Evolutionary conservation across 2,329 filamentous ascomycete genomes (phyloP).

Genomic region (Daldinia sp.): DNA sequence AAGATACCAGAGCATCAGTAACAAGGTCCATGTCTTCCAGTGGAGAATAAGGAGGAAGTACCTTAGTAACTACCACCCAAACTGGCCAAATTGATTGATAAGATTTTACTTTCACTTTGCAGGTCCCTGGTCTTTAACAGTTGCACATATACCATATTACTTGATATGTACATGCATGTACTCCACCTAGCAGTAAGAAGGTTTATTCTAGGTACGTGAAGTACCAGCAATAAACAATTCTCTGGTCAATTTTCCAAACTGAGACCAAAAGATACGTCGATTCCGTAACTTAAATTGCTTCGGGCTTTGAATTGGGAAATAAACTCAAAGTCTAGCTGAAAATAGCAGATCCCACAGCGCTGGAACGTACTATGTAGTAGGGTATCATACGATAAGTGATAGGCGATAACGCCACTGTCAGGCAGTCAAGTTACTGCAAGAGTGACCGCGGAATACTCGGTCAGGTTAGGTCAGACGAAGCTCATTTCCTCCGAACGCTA

Average conservation of each 20-base stretch:
- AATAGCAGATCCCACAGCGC: conserved; percentile 26
- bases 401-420: conserved; percentile 49
- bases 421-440: conserved; percentile 37
- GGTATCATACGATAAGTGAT: conserved; percentile 42
- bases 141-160: conserved; percentile 2
- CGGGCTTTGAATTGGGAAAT: conserved; percentile 12
- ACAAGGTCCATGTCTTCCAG: not conserved
- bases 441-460: conserved; percentile 36
- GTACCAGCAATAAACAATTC: not conserved
- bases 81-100: conserved; percentile 6
- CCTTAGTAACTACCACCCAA: not conserved
- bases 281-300: conserved; percentile 26
- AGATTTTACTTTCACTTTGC: not conserved
- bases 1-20: conserved; percentile 37
- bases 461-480: conserved; percentile 30
- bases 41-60: not conserved
- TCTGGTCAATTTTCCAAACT: not conserved
- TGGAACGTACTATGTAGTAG: conserved; percentile 9
- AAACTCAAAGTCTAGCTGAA: conserved; percentile 10
- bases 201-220: not conserved
- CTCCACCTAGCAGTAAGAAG: not conserved
- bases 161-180: not conserved
- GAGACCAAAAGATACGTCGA: not conserved
- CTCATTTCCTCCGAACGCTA: conserved; percentile 35
- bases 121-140: conserved; percentile 6